These are phyloP conservation scores for Suillus decipiens DNA, from an alignment of 768 basidiomycete species.

Conservation along the genomic window DNA sequence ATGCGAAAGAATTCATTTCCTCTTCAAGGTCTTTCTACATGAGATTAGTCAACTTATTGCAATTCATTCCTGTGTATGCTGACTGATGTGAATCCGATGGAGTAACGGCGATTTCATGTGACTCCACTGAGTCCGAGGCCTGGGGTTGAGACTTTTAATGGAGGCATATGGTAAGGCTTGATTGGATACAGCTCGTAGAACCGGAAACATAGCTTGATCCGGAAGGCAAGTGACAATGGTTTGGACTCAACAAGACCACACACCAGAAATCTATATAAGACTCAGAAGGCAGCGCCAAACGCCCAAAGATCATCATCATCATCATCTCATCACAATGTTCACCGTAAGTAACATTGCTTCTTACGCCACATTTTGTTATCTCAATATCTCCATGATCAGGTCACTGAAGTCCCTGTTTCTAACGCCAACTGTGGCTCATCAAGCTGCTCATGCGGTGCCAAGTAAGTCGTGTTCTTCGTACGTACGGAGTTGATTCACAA, in stretches of 20 bases:
- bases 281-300: background rate
- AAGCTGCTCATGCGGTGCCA: background rate
- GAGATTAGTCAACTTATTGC: background rate
- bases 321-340: background rate
- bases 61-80: too few relatives aligned
- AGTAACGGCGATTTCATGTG: background rate
- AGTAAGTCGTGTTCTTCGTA: background rate
- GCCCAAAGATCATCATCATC: background rate
- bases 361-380: background rate
- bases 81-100: too few relatives aligned
- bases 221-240: background rate
- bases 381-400: background rate
- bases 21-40: background rate
- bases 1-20: background rate
- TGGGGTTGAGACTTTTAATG: background rate
- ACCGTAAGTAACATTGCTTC: background rate
- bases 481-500: background rate
- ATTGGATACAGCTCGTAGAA: too few relatives aligned
- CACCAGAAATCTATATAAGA: conserved; percentile 5
- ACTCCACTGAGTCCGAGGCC: background rate
- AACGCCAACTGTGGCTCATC: background rate
- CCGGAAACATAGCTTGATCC: background rate
- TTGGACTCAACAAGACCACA: background rate
- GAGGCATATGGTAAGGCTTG: background rate
- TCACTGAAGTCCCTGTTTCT: background rate